Evolutionary conservation across 306 rosid species (phyloP), one percentile per base, ranked within the genome.

Genomic region (Lathyrus oleraceus): DNA sequence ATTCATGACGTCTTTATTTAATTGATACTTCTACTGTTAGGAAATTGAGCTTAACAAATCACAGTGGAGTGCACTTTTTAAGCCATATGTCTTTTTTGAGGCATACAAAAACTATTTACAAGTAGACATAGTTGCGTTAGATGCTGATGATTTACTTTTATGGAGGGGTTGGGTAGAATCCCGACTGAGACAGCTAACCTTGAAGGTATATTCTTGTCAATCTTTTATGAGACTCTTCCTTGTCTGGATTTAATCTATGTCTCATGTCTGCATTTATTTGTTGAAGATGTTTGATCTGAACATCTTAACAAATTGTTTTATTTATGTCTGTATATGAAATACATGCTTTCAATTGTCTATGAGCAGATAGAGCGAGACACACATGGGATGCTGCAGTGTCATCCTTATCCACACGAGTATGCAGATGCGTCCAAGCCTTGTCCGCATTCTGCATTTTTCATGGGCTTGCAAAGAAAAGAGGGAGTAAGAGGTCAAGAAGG

Each of bases 401-500:
- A 94, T 86, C 97, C 98, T 28, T 85, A 87, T 64, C 98, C 98
- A 13, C 84, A 85, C 40, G 98, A 94, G 80, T 94, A 86, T 62
- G 69, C 75, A 16, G 96, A 91, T 65, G 12, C 82, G 40, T 87
- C 95, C 65, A 94, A 86, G 81, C 87, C 84, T 17, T 87, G 97
- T 71, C 82, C 96, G 3, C 96, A 94, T 83, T 83, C 87, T 80
- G 95, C 99, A 44, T 94, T 88, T 85, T 94, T 94, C 78, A 85
- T 94, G 99, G 99, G 99, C 64, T 85, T 94, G 87, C 99, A 94
- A 78, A 84, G 99, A 81, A 94, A 86, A 82, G 97, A 94, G 86
- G 99, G 99, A 71, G 81, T 88, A 63, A 94, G 83, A 82, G 92
- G 97, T 78, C 94, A 86, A 84, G 97, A 85, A 78, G 97, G 92